phyloP scores from a whole-genome alignment of 2,329 filamentous ascomycete genomes.

The Aspergillus neoniger region DNA sequence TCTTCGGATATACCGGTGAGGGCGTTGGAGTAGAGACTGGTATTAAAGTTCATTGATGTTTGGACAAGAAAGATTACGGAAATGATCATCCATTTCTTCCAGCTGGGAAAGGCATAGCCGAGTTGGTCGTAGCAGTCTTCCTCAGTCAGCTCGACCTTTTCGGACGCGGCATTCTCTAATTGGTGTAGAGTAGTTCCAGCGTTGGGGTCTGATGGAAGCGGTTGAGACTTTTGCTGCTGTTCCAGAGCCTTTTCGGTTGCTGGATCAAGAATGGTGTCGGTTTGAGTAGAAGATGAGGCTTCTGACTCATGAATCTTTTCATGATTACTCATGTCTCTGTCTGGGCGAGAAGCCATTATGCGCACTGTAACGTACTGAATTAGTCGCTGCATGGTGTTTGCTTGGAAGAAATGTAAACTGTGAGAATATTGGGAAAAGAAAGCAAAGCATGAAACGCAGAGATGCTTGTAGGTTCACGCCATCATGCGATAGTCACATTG shows the following conservation, averaged over 20 bases:
- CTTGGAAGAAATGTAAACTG: not conserved
- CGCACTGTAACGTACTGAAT: slow-evolving; percentile 2
- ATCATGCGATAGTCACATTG: not conserved
- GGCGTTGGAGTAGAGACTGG: slow-evolving; percentile 71
- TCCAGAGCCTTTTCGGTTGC: slow-evolving; percentile 23
- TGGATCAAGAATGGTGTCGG: slow-evolving; percentile 26
- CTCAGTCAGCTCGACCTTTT: slow-evolving; percentile 47
- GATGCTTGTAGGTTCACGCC: not conserved
- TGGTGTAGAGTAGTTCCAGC: slow-evolving; percentile 26
- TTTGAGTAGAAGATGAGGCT: slow-evolving; percentile 36
- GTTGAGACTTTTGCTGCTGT: slow-evolving; percentile 19
- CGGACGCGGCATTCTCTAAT: slow-evolving; percentile 27
- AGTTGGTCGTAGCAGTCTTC: slow-evolving; percentile 67
- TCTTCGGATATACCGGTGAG: slow-evolving; percentile 65
- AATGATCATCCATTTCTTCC: slow-evolving; percentile 73
- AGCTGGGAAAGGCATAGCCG: slow-evolving; percentile 61
- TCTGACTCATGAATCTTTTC: slow-evolving; percentile 36
- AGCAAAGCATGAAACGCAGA: not conserved
- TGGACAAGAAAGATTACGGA: slow-evolving; percentile 73
- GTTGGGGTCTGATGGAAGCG: slow-evolving; percentile 16
- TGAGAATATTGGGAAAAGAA: not conserved
- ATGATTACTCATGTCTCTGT: slow-evolving; percentile 19
- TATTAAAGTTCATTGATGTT: slow-evolving; percentile 79
- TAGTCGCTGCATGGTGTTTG: slow-evolving; percentile 2
- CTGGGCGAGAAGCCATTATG: slow-evolving; percentile 25